Conservation (phyloP, 2,329 filamentous ascomycete genomes). For the Didymella glomerata region DNA sequence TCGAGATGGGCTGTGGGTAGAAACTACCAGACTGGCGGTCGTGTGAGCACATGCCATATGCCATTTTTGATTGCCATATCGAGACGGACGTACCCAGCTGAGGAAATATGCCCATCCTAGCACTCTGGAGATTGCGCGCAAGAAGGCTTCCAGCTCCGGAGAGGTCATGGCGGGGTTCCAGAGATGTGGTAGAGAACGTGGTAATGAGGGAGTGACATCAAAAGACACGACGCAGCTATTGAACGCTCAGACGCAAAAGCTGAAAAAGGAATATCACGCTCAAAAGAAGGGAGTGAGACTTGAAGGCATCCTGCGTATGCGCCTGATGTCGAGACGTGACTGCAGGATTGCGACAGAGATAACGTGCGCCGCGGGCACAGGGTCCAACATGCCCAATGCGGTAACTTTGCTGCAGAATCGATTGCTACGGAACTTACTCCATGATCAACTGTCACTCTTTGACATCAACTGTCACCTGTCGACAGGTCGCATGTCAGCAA, state of each 20-base stretch:
- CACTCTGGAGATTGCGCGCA: constrained; percentile 45
- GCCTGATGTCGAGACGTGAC: constrained; percentile 33
- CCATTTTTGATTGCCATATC: neutral
- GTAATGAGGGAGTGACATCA: constrained; percentile 17
- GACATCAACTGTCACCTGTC: too few relatives aligned
- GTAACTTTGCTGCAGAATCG: too few relatives aligned
- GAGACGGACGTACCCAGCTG: constrained; percentile 33
- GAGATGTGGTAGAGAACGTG: constrained; percentile 10
- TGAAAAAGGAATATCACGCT: constrained; percentile 4
- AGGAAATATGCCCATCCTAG: constrained; percentile 51
- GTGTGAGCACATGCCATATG: constrained; percentile 6
- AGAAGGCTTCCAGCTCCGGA: constrained; percentile 40
- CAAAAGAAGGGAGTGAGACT: constrained; percentile 20
- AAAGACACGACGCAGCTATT: constrained; percentile 7
- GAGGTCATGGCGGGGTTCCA: constrained; percentile 26
- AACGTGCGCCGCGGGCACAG: constrained; percentile 8
- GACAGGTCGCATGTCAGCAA: too few relatives aligned
- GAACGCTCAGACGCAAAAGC: constrained; percentile 6
- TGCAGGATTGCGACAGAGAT: constrained; percentile 22
- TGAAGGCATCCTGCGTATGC: constrained; percentile 20
- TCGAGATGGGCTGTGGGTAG: constrained; percentile 88
- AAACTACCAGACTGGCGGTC: constrained; percentile 58
- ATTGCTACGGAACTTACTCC: too few relatives aligned
- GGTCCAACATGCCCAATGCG: neutral
- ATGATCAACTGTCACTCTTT: too few relatives aligned